Evolutionary conservation across 495 filamentous ascomycete genomes (phyloP), one percentile per base, ranked within the genome.

Genomic region (Daldinia caldariorum): DNA sequence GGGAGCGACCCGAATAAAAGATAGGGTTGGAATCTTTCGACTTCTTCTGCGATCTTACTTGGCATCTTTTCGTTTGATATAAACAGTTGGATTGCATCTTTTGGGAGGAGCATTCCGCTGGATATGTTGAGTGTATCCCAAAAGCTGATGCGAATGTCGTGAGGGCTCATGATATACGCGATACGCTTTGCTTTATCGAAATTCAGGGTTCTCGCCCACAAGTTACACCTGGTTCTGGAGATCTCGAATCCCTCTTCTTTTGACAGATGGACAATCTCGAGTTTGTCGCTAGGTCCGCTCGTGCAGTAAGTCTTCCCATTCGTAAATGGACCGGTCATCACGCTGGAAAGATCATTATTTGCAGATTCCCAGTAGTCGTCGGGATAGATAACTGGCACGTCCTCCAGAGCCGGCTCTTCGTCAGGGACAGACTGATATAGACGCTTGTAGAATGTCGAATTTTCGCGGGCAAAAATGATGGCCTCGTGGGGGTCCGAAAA

Each of bases 71-170:
- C 56, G 47, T 29, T 66, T 4, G 63, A 66, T 59, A 66, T 59
- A 3, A 66, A 18, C 1, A 66, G n/a, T 16, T 66, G 55, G 1
- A 38, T 10, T 12, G 14, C 34, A 9, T 14, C 16, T 3, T 18
- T 16, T 2, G 63, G 56, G 12, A 14, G 14, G 20, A 20, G 14
- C 56, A 66, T 54, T 12, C 63, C 56, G 9, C 34, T 66, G 37
- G 51, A 66, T 7, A 45, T 16, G 16, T 66, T 66, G 8, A 56
- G 20, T 43, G 35, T 58, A 7, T 66, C 41, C 51, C 53, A 66
- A 18, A 66, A 66, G 18, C 63, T 45, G 12, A 54, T 6, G 4
- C 37, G 26, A 9, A 66, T 29, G 26, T 66, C 63, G 13, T n/a
- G 45, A 34, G 63, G 18, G 0, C 34, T 37, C 51, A 59, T 59